A percentile compares a stretch with the other conserved stretches of the same genome.
Conservation (phyloP, 352 stramenopile species). For the Globisporangium nagaii region DNA sequence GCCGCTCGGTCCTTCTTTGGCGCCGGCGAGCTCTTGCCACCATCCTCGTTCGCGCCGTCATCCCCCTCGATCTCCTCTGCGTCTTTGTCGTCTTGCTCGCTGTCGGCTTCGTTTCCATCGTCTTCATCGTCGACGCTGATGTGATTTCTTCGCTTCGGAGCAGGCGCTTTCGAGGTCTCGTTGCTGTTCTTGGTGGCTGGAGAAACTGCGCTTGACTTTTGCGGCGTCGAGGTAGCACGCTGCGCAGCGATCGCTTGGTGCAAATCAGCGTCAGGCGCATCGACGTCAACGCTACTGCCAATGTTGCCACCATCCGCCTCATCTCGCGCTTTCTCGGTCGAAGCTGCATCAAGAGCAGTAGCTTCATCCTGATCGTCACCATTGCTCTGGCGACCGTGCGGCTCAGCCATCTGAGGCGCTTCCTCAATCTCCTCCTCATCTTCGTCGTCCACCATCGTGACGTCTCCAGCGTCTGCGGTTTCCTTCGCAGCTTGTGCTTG, state of each 20-base stretch:
- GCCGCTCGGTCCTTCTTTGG: conserved; percentile 60
- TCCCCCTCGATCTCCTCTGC: conserved; percentile 23
- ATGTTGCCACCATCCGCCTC: neutral
- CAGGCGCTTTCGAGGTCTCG: neutral
- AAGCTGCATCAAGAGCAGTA: conserved; percentile 4
- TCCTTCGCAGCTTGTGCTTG: conserved; percentile 13
- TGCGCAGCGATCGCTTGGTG: neutral
- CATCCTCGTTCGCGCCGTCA: conserved; percentile 12
- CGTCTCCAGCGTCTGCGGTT: conserved; percentile 2
- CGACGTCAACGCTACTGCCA: neutral
- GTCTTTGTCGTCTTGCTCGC: conserved; percentile 38
- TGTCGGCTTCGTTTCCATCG: conserved; percentile 58
- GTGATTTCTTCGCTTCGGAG: conserved; percentile 30
- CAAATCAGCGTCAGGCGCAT: neutral
- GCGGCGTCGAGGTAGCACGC: neutral
- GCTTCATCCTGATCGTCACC: conserved; percentile 13
- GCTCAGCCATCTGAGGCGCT: neutral
- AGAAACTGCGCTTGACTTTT: neutral
- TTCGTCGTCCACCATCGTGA: conserved; percentile 7
- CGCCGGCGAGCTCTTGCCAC: neutral
- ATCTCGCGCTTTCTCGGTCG: neutral
- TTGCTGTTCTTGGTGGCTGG: neutral
- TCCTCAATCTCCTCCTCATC: conserved; percentile 12
- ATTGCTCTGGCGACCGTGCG: conserved; percentile 8
- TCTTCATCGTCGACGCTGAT: conserved; percentile 29